Conservation (phyloP, 495 filamentous ascomycete species). For the Neurospora sp. region DNA sequence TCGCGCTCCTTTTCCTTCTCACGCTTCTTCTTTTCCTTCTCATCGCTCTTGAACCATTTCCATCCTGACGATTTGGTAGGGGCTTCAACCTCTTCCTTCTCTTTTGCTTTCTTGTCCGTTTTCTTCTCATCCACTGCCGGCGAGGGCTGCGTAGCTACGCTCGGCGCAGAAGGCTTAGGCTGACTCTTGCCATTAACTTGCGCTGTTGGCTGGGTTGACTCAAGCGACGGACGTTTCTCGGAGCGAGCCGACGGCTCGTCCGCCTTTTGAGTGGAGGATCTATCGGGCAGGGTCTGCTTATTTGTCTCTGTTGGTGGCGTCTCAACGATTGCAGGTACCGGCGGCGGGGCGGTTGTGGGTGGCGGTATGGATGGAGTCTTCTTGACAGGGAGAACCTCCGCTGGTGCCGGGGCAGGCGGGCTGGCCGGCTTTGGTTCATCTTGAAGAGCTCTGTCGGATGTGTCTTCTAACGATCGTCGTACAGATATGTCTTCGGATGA, state of each 20-base stretch:
- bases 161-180: constrained; percentile 1
- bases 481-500: background rate
- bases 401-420: constrained; percentile 12
- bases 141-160: constrained; percentile 18
- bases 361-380: constrained; percentile 9
- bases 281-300: constrained; percentile 33
- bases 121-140: constrained; percentile 65
- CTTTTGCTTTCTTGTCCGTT: constrained; percentile 55
- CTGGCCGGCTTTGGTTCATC: constrained; percentile 10
- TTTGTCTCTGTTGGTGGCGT: constrained; percentile 45
- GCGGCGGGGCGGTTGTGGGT: constrained; percentile 10
- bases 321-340: constrained; percentile 61
- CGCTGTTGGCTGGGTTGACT: constrained; percentile 3
- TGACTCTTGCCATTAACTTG: constrained; percentile 12
- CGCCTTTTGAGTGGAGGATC: constrained; percentile 47
- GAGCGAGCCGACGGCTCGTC: constrained; percentile 39
- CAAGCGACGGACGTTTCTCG: constrained; percentile 32
- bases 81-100: constrained; percentile 33
- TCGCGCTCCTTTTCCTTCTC: constrained; percentile 46
- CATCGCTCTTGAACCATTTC: constrained; percentile 45
- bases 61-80: constrained; percentile 76
- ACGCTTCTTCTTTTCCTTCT: constrained; percentile 33
- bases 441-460: constrained; percentile 3
- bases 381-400: constrained; percentile 14
- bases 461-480: background rate